phyloP scores from a whole-genome alignment of 1,284 basidiomycete genomes.

The Leccinum subrobustum region DNA sequence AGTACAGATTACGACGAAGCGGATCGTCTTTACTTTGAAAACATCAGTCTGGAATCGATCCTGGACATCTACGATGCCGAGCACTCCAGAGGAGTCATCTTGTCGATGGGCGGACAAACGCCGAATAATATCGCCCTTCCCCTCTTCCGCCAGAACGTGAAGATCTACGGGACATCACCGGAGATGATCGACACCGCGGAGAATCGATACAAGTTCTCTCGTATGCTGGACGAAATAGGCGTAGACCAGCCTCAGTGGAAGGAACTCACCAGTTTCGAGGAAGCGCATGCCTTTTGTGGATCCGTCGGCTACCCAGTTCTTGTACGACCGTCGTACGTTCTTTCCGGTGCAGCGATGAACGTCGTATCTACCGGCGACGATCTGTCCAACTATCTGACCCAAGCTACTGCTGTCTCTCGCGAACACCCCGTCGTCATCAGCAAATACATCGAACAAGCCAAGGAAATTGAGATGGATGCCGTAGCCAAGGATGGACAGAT shows the following conservation, averaged over 20 bases:
- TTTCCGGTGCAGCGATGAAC: constrained; percentile 99
- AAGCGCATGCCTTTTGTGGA: constrained; percentile 86
- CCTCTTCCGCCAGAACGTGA: constrained; percentile 93
- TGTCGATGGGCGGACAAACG: constrained; percentile 98
- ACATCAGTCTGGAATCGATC: constrained; percentile 95
- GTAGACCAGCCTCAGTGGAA: constrained; percentile 98
- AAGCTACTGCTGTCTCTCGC: constrained; percentile 95
- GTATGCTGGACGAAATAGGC: constrained; percentile 94
- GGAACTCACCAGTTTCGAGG: constrained; percentile 90
- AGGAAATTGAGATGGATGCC: constrained; percentile 99
- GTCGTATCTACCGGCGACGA: constrained; percentile 95
- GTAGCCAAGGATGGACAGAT: constrained; percentile 96
- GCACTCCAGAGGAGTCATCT: constrained; percentile 85
- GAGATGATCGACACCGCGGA: constrained; percentile 99
- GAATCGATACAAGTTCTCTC: constrained; percentile 99
- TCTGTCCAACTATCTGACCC: constrained; percentile 87
- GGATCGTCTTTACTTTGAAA: constrained; percentile 97
- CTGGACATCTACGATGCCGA: constrained; percentile 97
- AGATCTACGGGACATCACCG: constrained; percentile 97
- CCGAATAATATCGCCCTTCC: constrained; percentile 98
- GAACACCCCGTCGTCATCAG: constrained; percentile 98
- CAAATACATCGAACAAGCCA: constrained; percentile 98
- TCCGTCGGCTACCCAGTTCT: constrained; percentile 94
- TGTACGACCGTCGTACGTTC: constrained; percentile 96
- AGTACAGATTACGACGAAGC: constrained; percentile 99